Evolutionary conservation across 768 basidiomycete species (phyloP).

Genomic region (button mushroom (Agaricus bisporus)): DNA sequence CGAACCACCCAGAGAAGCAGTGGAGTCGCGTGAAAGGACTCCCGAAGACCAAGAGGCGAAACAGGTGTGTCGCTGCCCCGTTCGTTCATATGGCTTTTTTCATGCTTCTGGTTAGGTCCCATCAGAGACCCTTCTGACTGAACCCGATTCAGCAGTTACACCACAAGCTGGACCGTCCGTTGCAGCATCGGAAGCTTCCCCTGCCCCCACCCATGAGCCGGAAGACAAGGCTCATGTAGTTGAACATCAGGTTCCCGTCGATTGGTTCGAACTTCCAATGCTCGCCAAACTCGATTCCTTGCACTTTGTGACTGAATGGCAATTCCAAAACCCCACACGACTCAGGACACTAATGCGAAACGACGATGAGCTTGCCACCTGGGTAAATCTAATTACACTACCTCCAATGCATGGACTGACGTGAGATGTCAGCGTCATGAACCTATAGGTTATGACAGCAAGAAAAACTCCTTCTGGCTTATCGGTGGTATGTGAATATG

Average conservation of each 20-base stretch:
- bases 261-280: slow-evolving; percentile 72
- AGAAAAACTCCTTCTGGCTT: slow-evolving; percentile 78
- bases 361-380: slow-evolving; percentile 71
- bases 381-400: slow-evolving; percentile 44
- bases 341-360: slow-evolving; percentile 68
- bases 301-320: slow-evolving; percentile 76
- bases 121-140: background rate
- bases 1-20: slow-evolving; percentile 31
- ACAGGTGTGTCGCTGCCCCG: background rate
- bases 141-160: background rate
- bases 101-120: background rate
- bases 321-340: slow-evolving; percentile 72
- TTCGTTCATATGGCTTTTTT: background rate
- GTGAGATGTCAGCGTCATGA: slow-evolving; percentile 58
- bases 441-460: slow-evolving; percentile 79
- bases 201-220: slow-evolving; percentile 6
- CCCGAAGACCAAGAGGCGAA: slow-evolving; percentile 9
- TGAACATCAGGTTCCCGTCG: slow-evolving; percentile 34
- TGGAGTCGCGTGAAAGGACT: slow-evolving; percentile 12
- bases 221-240: slow-evolving; percentile 1
- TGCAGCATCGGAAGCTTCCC: slow-evolving; percentile 3
- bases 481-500: slow-evolving; percentile 56
- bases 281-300: slow-evolving; percentile 69
- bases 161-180: background rate
- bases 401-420: slow-evolving; percentile 6